Conservation (phyloP, 2,329 filamentous ascomycete species). For the Neurospora sp. region DNA sequence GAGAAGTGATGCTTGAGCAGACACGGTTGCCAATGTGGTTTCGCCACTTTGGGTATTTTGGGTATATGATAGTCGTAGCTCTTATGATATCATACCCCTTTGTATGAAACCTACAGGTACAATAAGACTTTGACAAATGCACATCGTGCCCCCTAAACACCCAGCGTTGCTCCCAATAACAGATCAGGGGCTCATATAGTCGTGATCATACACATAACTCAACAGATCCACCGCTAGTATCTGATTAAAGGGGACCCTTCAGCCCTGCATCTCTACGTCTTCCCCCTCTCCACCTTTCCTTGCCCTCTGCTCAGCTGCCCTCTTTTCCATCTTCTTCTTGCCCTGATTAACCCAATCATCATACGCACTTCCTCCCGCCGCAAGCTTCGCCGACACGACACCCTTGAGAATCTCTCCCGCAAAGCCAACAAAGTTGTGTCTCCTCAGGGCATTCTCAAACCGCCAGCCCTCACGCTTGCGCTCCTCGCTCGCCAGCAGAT, state of each 20-base stretch:
- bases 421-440: slow-evolving; percentile 96
- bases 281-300: slow-evolving; percentile 19
- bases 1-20: not conserved
- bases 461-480: slow-evolving; percentile 78
- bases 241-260: not conserved
- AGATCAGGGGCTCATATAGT: not conserved
- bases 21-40: not conserved
- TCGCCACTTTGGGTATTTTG: not conserved
- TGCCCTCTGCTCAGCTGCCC: slow-evolving; percentile 19
- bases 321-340: slow-evolving; percentile 21
- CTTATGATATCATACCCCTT: not conserved
- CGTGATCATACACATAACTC: not conserved
- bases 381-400: slow-evolving; percentile 66
- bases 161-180: not conserved
- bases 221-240: not conserved
- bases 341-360: slow-evolving; percentile 62
- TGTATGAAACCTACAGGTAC: not conserved
- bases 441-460: slow-evolving; percentile 86
- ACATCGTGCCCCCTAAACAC: not conserved
- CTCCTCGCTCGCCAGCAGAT: slow-evolving; percentile 70
- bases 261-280: slow-evolving; percentile 24
- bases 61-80: not conserved
- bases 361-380: slow-evolving; percentile 56
- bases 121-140: not conserved
- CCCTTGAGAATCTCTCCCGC: slow-evolving; percentile 83